Base-by-base conservation (phyloP, 139 green algal species). In the Zygnema cylindricum region DNA sequence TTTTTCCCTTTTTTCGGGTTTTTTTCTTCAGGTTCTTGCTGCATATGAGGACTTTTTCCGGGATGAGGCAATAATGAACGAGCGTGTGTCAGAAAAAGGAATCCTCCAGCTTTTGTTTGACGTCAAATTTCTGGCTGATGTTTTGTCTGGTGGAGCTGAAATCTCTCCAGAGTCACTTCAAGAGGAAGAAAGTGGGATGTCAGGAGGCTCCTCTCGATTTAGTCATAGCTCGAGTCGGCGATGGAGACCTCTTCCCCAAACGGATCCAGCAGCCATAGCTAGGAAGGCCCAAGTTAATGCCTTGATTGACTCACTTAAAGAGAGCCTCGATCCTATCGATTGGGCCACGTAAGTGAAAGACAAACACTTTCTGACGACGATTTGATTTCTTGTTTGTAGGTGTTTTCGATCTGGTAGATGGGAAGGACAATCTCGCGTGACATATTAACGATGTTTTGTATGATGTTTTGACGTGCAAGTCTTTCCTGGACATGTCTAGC, bases 51-150 rank as follows among this genome's bases (percentile, higher is more conserved):
- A 23, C 0, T 21, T 90, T 0, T 35, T 38, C 2, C 16, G 2
- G 2, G 78, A 89, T 23, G n/a, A 57, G 16, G n/a, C 22, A 69
- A 30, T 76, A 49, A 38, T 89, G 42, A 43, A 90, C 32, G n/a
- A 40, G 1, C 1, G 25, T n/a, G 36, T 97, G 22, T 93, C 77
- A 2, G 96, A 98, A 90, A 96, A 96, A 86, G 96, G 95, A 35
- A 87, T 96, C 1, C 94, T 99, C 76, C 96, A 99, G 94, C 94
- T 99, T 78, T 88, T 98, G 23, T 93, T 98, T 49, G 97, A 99
- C 77, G 85, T 95, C 32, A 94, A 95, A 11, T 94, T 98, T 82
- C 36, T 98, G 43, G 43, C 84, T 0, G 92, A 96, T 73, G 92
- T 96, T 1, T 93, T 98, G 0, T 93, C 93, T 1, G 94, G 93